phyloP scores from a whole-genome alignment of 1,284 basidiomycete genomes.

The Golubevia sp. region DNA sequence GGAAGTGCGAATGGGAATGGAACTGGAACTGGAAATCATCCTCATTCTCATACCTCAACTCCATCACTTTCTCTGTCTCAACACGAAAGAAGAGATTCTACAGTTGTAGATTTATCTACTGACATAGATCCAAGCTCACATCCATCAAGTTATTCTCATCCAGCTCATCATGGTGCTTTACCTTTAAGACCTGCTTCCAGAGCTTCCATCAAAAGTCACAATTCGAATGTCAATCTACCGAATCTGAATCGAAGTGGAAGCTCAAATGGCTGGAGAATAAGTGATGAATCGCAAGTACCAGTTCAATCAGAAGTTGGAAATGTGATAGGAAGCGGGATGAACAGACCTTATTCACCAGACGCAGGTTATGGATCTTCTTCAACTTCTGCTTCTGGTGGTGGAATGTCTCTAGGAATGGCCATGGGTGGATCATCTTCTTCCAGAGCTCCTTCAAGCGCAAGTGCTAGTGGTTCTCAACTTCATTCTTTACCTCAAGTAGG shows the following conservation, averaged over 20 bases:
- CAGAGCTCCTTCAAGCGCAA: background rate
- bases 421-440: background rate
- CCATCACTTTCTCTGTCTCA: too few species aligned
- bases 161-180: too few species aligned
- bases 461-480: background rate
- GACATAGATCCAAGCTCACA: too few species aligned
- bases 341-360: background rate
- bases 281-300: background rate
- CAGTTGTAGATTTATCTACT: too few species aligned
- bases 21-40: too few species aligned
- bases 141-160: too few species aligned
- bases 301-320: background rate
- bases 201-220: background rate
- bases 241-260: too few species aligned
- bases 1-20: too few species aligned
- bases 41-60: too few species aligned
- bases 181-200: too few species aligned
- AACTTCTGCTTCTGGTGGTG: background rate
- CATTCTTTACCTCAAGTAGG: background rate
- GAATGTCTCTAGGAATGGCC: background rate
- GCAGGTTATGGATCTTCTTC: background rate
- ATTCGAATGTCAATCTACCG: too few species aligned
- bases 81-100: too few species aligned
- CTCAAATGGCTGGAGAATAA: background rate
- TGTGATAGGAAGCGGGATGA: background rate